Base-by-base conservation (phyloP, 2,329 filamentous ascomycete species). In the Bisporella sp. region DNA sequence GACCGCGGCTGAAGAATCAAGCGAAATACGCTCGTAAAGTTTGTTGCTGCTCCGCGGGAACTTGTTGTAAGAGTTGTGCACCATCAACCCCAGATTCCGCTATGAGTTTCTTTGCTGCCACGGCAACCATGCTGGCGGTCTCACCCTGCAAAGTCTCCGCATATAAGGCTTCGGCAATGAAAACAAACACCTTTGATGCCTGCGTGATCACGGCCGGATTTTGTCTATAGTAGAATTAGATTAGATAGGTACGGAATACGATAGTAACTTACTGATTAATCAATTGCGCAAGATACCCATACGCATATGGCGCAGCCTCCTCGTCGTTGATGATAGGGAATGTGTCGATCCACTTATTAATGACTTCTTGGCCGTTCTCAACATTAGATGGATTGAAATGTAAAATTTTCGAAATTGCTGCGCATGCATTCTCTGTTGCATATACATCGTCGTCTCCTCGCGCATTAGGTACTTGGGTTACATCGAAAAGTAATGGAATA, bases 401-500 rank as follows among this genome's bases (percentile, higher is more conserved):
- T 57, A 99, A 75, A 48, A 99, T 92, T 77, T 99, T 99, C 35
- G 93, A 93, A 63, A 99, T 93, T 59, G 89, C 90, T 41, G 93
- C 92, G 60, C 89, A 96, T 5, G 92, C 92, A 65, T 99, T 99
- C 72, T 99, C 93, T 1, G 93, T 97, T 2, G 93, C 93, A 66
- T 95, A 99, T 2, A 96, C 86, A 62, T 97, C 91, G 61, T 97
- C 93, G 56, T 97, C 93, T 45, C 81, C 84, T 57, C 93, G 82
- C 5, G 92, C 85, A 57, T 95, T 86, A 2, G 86, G 81, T 49
- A 92, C 78, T 63, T 87, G 84, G 5, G 85, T 89, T 44, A 89
- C 87, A 65, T 90, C 83, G 73, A 99, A 96, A 32, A 99, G 76
- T 57, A 82, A 83, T 8, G 87, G 87, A 47, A 97, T 73, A 44